These are phyloP conservation scores for Eremothecium gossypii DNA, from an alignment of 1,139 yeast species.

Conservation along the genomic window DNA sequence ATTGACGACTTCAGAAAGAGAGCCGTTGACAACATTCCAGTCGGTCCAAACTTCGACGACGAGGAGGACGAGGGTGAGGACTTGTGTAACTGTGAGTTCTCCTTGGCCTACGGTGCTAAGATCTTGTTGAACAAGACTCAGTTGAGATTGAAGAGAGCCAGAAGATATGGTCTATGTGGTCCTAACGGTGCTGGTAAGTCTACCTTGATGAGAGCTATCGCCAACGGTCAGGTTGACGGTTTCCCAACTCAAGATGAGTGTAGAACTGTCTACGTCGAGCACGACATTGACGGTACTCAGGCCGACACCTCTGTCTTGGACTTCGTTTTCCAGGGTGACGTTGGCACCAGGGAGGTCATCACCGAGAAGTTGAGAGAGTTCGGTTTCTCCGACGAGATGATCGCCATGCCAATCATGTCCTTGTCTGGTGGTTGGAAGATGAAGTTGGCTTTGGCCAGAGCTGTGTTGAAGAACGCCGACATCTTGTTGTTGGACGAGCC, in stretches of 20 bases:
- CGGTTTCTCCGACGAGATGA: constrained; percentile 88
- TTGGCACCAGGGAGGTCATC: constrained; percentile 65
- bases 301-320: constrained; percentile 91
- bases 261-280: constrained; percentile 98
- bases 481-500: constrained; percentile 98
- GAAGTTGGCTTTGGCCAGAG: constrained; percentile 99
- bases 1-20: constrained; percentile 92
- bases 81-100: constrained; percentile 99
- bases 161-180: constrained; percentile 99
- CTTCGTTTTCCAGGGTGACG: constrained; percentile 81
- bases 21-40: constrained; percentile 96
- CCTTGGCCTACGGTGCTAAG: constrained; percentile 99
- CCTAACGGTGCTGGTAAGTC: constrained; percentile 99
- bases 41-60: constrained; percentile 90
- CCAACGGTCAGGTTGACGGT: constrained; percentile 99
- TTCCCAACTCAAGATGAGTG: constrained; percentile 98
- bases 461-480: constrained; percentile 97
- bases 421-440: constrained; percentile 99
- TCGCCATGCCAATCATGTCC: constrained; percentile 84
- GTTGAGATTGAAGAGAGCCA: constrained; percentile 97
- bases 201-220: constrained; percentile 98
- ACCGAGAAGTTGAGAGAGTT: constrained; percentile 73
- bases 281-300: constrained; percentile 96
- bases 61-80: constrained; percentile 99
- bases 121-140: constrained; percentile 98